These are phyloP conservation scores for Phytophthora cryptogea DNA, from an alignment of 352 stramenopile species.

Conservation along the genomic window DNA sequence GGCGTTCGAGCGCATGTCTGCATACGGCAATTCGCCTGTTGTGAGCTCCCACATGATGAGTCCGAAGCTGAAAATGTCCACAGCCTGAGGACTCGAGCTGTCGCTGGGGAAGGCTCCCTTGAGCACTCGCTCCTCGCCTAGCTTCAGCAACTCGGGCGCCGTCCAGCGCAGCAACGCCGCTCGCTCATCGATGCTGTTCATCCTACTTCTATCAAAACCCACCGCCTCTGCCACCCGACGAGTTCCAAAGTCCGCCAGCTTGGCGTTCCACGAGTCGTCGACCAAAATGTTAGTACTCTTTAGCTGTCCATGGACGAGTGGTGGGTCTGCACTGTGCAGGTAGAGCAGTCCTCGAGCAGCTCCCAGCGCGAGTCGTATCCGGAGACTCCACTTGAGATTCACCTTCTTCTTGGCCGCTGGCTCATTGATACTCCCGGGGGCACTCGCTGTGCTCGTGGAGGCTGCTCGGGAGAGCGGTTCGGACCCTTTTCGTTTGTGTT, in stretches of 20 bases:
- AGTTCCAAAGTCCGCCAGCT: constrained; percentile 88
- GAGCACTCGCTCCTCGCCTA: constrained; percentile 71
- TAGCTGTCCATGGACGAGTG: constrained; percentile 84
- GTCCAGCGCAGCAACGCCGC: constrained; percentile 74
- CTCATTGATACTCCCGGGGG: constrained; percentile 13
- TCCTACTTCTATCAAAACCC: constrained; percentile 66
- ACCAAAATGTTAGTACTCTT: constrained; percentile 91
- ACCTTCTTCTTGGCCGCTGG: constrained; percentile 54
- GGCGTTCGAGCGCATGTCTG: constrained; percentile 63
- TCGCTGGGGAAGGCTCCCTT: constrained; percentile 64
- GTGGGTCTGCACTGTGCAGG: constrained; percentile 82
- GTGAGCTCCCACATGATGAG: constrained; percentile 90
- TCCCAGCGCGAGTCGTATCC: constrained; percentile 80
- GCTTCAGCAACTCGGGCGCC: constrained; percentile 78
- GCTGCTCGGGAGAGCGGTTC: constrained; percentile 21
- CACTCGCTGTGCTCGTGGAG: constrained; percentile 24
- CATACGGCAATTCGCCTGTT: constrained; percentile 80
- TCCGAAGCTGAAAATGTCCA: constrained; percentile 88
- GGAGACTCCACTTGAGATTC: constrained; percentile 80
- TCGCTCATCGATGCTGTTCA: constrained; percentile 61
- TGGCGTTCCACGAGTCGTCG: constrained; percentile 90
- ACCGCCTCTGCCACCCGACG: constrained; percentile 79
- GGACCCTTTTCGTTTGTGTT: constrained; percentile 35
- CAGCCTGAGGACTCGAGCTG: constrained; percentile 62
- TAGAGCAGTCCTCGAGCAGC: constrained; percentile 82